A percentile compares a stretch with the other conserved stretches of the same genome.
These are phyloP conservation scores for Pythium rhizo-oryzae DNA, from an alignment of 352 stramenopile species.

Conservation along the genomic window DNA sequence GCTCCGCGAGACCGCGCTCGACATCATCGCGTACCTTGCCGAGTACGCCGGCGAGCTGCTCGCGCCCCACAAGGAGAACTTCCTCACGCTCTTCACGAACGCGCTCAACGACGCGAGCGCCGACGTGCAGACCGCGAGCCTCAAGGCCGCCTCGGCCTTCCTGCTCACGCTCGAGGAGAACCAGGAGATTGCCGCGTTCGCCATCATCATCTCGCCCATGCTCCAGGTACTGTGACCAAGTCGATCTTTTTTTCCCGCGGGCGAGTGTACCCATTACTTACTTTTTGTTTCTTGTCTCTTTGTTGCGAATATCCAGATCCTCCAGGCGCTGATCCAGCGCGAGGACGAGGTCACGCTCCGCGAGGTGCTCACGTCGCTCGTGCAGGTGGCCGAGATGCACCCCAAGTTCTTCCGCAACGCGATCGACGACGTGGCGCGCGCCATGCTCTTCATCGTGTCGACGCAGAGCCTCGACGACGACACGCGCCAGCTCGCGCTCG, in stretches of 20 bases:
- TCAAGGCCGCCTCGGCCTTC: constrained; percentile 76
- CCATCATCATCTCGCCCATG: constrained; percentile 71
- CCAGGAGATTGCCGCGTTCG: constrained; percentile 69
- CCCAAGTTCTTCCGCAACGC: constrained; percentile 81
- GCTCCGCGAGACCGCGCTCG: constrained; percentile 77
- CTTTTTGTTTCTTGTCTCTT: constrained; percentile 6
- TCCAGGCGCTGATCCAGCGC: constrained; percentile 58
- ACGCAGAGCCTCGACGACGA: constrained; percentile 67
- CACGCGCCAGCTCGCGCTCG: constrained; percentile 76
- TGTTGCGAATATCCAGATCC: constrained; percentile 45
- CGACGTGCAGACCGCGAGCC: constrained; percentile 70
- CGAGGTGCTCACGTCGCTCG: constrained; percentile 69
- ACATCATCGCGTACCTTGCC: constrained; percentile 73
- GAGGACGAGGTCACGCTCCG: constrained; percentile 71
- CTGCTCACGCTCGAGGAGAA: constrained; percentile 74
- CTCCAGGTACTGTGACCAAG: constrained; percentile 49
- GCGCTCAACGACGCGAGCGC: constrained; percentile 62
- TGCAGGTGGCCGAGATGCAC: constrained; percentile 79
- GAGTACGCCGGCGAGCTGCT: constrained; percentile 73
- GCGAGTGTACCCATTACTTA: neutral
- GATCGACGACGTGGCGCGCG: constrained; percentile 69
- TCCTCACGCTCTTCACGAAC: constrained; percentile 77
- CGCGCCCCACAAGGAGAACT: constrained; percentile 76
- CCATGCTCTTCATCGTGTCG: constrained; percentile 81
- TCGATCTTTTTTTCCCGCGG: neutral